Evolutionary conservation across 2,329 filamentous ascomycete genomes (phyloP).

Genomic region (Phoma herbarum): DNA sequence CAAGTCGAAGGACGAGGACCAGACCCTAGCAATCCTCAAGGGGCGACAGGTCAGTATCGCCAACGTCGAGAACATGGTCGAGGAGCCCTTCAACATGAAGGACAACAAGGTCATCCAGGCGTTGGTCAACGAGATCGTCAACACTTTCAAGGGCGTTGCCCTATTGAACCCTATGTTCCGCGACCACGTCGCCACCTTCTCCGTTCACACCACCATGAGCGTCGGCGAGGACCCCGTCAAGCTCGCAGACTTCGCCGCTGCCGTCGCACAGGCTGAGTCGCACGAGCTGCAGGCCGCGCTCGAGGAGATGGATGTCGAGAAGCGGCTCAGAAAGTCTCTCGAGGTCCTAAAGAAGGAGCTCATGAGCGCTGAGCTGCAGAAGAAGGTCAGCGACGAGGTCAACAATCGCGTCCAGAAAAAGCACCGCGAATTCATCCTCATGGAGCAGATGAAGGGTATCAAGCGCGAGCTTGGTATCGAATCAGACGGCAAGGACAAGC

Average conservation of each 20-base stretch:
- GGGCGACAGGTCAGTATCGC: constrained; percentile 93
- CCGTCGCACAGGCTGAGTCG: constrained; percentile 85
- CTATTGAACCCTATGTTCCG: constrained; percentile 93
- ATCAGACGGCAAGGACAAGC: constrained; percentile 96
- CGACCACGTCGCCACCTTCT: constrained; percentile 94
- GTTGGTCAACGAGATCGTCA: constrained; percentile 96
- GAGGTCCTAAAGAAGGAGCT: constrained; percentile 96
- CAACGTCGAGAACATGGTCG: constrained; percentile 90
- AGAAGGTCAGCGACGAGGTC: constrained; percentile 97
- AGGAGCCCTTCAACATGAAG: constrained; percentile 89
- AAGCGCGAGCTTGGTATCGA: constrained; percentile 94
- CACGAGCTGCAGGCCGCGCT: constrained; percentile 92
- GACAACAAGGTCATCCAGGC: constrained; percentile 90
- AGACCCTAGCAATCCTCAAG: constrained; percentile 88
- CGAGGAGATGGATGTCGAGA: constrained; percentile 87
- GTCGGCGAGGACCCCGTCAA: constrained; percentile 95
- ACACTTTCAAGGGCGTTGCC: constrained; percentile 97
- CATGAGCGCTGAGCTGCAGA: constrained; percentile 96
- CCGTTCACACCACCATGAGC: constrained; percentile 83
- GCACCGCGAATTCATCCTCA: constrained; percentile 96
- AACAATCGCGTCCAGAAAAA: constrained; percentile 97
- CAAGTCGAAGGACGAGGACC: constrained; percentile 64
- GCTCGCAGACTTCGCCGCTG: constrained; percentile 94
- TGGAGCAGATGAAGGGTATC: constrained; percentile 99
- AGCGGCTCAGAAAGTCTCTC: constrained; percentile 89